A percentile compares a stretch with the other conserved stretches of the same genome.
phyloP scores from a whole-genome alignment of 768 basidiomycete species.

The Trametes cubensis region DNA sequence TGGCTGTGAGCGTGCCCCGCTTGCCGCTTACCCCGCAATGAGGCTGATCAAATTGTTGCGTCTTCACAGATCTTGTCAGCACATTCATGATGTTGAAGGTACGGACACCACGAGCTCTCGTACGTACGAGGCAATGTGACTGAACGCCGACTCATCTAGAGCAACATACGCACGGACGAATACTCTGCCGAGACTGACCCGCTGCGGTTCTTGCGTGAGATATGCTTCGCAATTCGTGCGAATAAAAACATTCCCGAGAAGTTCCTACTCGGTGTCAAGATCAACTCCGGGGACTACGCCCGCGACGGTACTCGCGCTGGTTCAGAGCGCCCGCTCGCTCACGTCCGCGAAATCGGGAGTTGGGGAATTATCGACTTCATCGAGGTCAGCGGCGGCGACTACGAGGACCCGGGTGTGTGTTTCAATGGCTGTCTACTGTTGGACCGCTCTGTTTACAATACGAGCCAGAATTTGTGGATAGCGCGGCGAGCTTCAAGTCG shows the following conservation, averaged over 20 bases:
- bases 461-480: conserved; percentile 31
- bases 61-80: conserved; percentile 67
- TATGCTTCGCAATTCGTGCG: conserved; percentile 58
- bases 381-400: conserved; percentile 87
- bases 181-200: conserved; percentile 53
- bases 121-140: neutral
- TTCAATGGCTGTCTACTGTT: too few species aligned
- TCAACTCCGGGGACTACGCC: conserved; percentile 79
- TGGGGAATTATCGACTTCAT: conserved; percentile 80
- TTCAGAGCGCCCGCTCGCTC: conserved; percentile 54
- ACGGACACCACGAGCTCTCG: too few species aligned
- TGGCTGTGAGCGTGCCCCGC: conserved; percentile 61
- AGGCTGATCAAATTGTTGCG: neutral
- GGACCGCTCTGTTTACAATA: too few species aligned
- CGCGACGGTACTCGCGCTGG: conserved; percentile 26
- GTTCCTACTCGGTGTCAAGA: conserved; percentile 77
- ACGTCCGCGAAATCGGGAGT: conserved; percentile 59
- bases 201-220: conserved; percentile 57
- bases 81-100: conserved; percentile 81
- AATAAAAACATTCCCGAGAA: conserved; percentile 44
- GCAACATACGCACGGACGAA: conserved; percentile 59
- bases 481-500: conserved; percentile 33
- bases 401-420: conserved; percentile 69
- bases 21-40: neutral
- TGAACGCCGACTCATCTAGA: conserved; percentile 33